Evolutionary conservation across 2,329 filamentous ascomycete genomes (phyloP).

Genomic region (Alternaria longipes): DNA sequence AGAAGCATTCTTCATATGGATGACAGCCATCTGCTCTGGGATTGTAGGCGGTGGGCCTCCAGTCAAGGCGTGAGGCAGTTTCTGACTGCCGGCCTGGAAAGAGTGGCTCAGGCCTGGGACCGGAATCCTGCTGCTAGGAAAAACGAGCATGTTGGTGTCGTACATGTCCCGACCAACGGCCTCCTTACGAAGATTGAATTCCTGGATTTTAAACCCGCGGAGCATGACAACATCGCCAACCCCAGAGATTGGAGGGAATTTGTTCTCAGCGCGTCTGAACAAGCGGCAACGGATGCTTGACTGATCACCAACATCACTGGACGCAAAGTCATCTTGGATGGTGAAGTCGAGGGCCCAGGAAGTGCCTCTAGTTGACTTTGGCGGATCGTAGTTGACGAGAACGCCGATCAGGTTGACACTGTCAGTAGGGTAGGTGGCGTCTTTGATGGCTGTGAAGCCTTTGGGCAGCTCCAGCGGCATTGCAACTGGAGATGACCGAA

Average conservation of each 20-base stretch:
- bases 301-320: slow-evolving; percentile 19
- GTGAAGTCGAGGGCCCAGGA: slow-evolving; percentile 59
- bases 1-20: slow-evolving; percentile 36
- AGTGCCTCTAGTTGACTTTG: slow-evolving; percentile 60
- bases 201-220: slow-evolving; percentile 45
- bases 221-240: slow-evolving; percentile 73
- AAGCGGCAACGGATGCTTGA: slow-evolving; percentile 38
- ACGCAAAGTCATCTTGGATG: slow-evolving; percentile 50
- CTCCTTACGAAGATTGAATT: slow-evolving; percentile 31
- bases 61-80: slow-evolving; percentile 17
- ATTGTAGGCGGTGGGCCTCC: slow-evolving; percentile 14
- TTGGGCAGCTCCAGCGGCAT: slow-evolving; percentile 33
- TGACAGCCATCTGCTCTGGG: slow-evolving; percentile 37
- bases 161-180: slow-evolving; percentile 4
- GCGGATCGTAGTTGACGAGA: slow-evolving; percentile 69
- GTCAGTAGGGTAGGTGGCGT: slow-evolving; percentile 44
- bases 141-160: slow-evolving; percentile 23
- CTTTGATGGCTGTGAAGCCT: slow-evolving; percentile 57
- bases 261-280: slow-evolving; percentile 28
- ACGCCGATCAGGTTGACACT: slow-evolving; percentile 73
- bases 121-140: slow-evolving; percentile 30
- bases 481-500: slow-evolving; percentile 13
- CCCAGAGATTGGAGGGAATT: slow-evolving; percentile 56
- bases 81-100: slow-evolving; percentile 28
- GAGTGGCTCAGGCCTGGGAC: slow-evolving; percentile 29